Conservation (phyloP, 208 protist species). For the Acanthamoeba comandoni region DNA sequence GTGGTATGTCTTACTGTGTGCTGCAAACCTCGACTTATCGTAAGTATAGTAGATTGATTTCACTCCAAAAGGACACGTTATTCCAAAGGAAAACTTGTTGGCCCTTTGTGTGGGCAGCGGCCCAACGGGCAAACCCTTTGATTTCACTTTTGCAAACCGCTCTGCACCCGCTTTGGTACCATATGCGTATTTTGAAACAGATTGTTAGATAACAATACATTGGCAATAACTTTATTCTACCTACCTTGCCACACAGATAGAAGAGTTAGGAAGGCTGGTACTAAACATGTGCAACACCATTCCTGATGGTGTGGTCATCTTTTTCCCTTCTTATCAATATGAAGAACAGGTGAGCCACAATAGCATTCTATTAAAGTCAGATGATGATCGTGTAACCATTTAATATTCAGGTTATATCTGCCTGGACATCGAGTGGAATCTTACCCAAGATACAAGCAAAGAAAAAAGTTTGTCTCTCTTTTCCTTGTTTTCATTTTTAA, state of each 20-base stretch:
- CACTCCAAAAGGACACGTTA: conserved; percentile 76
- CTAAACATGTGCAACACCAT: conserved; percentile 92
- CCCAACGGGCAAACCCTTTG: conserved; percentile 74
- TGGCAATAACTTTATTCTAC: too few relatives aligned
- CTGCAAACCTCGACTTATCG: too few relatives aligned
- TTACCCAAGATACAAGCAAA: conserved; percentile 71
- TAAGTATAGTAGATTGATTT: too few relatives aligned
- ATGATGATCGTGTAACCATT: too few relatives aligned
- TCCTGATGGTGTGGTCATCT: conserved; percentile 93
- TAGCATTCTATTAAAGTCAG: too few relatives aligned
- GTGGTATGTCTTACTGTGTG: too few relatives aligned
- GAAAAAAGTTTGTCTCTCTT: conserved; percentile 48
- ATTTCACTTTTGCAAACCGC: conserved; percentile 85
- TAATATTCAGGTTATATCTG: neutral
- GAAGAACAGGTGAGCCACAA: conserved; percentile 89
- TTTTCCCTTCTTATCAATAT: conserved; percentile 94
- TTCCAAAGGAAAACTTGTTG: conserved; percentile 71
- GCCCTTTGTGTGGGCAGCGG: conserved; percentile 70
- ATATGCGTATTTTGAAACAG: conserved; percentile 2
- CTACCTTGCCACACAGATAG: conserved; percentile 78
- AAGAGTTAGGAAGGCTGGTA: conserved; percentile 88
- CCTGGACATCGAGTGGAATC: conserved; percentile 80
- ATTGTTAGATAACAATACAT: too few relatives aligned
- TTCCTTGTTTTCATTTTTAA: too few relatives aligned
- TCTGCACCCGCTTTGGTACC: conserved; percentile 11